Evolutionary conservation across 1,284 basidiomycete species (phyloP).

Genomic region (Schizophyllum commune): DNA sequence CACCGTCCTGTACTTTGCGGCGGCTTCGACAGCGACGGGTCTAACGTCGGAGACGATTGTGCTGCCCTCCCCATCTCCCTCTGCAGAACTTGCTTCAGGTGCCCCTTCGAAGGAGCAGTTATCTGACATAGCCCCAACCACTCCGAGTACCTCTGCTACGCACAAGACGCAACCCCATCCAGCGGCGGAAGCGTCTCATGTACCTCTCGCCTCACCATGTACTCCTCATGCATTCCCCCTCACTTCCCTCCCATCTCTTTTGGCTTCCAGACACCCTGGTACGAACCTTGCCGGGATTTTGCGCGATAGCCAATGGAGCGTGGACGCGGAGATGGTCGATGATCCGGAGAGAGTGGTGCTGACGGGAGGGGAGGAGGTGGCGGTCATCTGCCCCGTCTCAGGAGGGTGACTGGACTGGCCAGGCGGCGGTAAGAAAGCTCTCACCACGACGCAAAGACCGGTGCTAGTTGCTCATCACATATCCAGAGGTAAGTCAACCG

Average conservation of each 20-base stretch:
- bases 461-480: too few species aligned
- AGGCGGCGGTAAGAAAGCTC: too few species aligned
- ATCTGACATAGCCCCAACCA: too few species aligned
- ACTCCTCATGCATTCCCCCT: conserved; percentile 36
- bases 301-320: conserved; percentile 62
- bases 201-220: too few species aligned
- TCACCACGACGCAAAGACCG: too few species aligned
- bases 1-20: conserved; percentile 76
- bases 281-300: conserved; percentile 46
- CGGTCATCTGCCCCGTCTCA: conserved; percentile 76
- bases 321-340: conserved; percentile 73
- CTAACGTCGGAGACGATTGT: conserved; percentile 42
- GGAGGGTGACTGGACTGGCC: too few species aligned
- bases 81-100: too few species aligned
- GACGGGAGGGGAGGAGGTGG: conserved; percentile 70
- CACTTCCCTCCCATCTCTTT: conserved; percentile 39
- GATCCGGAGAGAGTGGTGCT: conserved; percentile 41
- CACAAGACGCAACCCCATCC: too few species aligned
- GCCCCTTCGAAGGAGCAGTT: too few species aligned
- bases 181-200: too few species aligned
- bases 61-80: conserved; percentile 25
- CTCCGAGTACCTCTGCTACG: too few species aligned
- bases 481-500: too few species aligned
- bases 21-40: conserved; percentile 62
- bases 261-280: conserved; percentile 47